A percentile compares a stretch with the other conserved stretches of the same genome.
Evolutionary conservation across 805 yeast species (phyloP).

Genomic region (Candida pseudofarinosa): DNA sequence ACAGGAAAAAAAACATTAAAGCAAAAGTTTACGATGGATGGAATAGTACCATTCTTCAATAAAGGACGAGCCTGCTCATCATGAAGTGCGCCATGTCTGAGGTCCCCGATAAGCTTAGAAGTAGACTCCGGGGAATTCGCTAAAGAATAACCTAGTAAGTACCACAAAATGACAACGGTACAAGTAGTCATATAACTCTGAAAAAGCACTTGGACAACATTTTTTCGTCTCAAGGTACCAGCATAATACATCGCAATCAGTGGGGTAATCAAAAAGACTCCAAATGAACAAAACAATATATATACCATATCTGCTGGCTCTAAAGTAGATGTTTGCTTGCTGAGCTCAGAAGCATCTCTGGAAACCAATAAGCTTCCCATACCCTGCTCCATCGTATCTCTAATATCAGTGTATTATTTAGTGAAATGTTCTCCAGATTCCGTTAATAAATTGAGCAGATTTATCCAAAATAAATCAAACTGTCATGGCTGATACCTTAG

Average conservation of each 20-base stretch:
- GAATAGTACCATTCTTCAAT: slow-evolving; percentile 44
- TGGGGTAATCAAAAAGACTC: slow-evolving; percentile 47
- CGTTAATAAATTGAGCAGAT: too few relatives aligned
- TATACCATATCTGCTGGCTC: slow-evolving; percentile 48
- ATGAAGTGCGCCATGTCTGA: slow-evolving; percentile 36
- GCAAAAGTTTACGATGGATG: slow-evolving; percentile 42
- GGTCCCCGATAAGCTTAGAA: slow-evolving; percentile 29
- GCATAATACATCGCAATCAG: slow-evolving; percentile 43
- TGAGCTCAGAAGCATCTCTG: neutral
- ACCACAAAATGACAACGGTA: slow-evolving; percentile 39
- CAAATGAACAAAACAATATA: slow-evolving; percentile 43
- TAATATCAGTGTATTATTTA: too few relatives aligned
- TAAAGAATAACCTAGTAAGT: slow-evolving; percentile 42
- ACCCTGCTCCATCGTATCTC: neutral
- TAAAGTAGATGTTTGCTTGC: slow-evolving; percentile 21
- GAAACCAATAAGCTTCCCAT: neutral
- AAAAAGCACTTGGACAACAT: slow-evolving; percentile 40
- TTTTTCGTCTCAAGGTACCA: slow-evolving; percentile 40
- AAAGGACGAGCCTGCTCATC: slow-evolving; percentile 37
- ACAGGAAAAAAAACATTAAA: slow-evolving; percentile 45
- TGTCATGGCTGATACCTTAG: too few relatives aligned
- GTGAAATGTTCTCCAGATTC: too few relatives aligned
- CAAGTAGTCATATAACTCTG: slow-evolving; percentile 42
- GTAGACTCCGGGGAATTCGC: slow-evolving; percentile 34
- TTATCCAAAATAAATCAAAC: too few relatives aligned